These are phyloP conservation scores for Pugionium dolabratum DNA, from an alignment of 345 rosid species.

Conservation along the genomic window DNA sequence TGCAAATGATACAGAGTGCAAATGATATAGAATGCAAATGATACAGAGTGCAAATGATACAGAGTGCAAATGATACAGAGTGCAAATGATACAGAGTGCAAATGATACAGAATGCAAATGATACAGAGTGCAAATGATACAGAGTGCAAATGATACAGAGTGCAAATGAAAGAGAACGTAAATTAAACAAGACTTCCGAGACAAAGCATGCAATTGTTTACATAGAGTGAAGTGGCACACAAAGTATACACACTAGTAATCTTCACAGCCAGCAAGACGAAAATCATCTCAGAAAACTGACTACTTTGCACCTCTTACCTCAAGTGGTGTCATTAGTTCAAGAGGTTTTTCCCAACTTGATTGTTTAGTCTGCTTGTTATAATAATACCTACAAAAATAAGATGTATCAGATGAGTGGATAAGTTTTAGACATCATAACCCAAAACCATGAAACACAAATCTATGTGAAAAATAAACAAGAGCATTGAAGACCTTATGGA, in stretches of 20 bases:
- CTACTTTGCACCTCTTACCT: conserved; percentile 55
- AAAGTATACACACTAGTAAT: conserved; percentile 16
- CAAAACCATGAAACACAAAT: conserved; percentile 16
- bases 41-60: not conserved
- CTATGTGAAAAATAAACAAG: conserved; percentile 3
- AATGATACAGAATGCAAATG: too few relatives aligned
- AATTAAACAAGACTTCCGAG: conserved; percentile 22
- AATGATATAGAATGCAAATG: conserved; percentile 12
- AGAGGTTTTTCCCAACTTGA: conserved; percentile 98
- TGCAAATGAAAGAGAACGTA: not conserved
- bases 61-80: conserved; percentile 7
- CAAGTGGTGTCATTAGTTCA: conserved; percentile 94
- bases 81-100: not conserved
- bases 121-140: conserved; percentile 9
- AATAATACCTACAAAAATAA: conserved; percentile 69
- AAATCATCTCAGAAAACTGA: conserved; percentile 13
- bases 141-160: not conserved
- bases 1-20: conserved; percentile 46
- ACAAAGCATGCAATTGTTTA: conserved; percentile 7
- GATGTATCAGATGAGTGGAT: conserved; percentile 5
- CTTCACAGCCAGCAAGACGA: not conserved
- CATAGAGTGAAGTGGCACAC: conserved; percentile 20
- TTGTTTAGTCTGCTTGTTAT: conserved; percentile 88
- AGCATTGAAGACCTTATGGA: conserved; percentile 5
- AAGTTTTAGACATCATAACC: not conserved